phyloP scores from a whole-genome alignment of 106 monocot genomes.

The Apostasia shenzhenica region DNA sequence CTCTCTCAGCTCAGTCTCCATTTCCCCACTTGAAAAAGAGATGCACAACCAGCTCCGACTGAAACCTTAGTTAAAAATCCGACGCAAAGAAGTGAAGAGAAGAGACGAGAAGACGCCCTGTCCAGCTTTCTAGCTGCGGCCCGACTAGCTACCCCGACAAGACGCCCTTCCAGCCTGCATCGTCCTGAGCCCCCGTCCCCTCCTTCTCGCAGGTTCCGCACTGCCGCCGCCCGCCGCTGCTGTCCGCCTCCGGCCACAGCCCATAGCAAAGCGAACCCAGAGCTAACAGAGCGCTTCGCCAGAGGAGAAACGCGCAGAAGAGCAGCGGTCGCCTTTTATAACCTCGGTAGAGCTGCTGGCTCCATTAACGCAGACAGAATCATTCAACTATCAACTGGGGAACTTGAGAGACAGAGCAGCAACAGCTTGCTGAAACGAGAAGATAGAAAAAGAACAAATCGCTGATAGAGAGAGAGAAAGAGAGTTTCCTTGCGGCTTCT shows the following conservation, averaged over 20 bases:
- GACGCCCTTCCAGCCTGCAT: constrained; percentile 37
- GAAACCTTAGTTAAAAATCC: neutral
- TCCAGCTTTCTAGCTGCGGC: neutral
- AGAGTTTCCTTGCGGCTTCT: neutral
- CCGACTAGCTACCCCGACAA: constrained; percentile 37
- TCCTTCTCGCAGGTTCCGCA: constrained; percentile 23
- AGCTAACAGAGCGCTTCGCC: neutral
- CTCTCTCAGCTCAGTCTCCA: constrained; percentile 37
- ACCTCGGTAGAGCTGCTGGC: too few species aligned
- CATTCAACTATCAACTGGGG: too few species aligned
- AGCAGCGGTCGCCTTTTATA: neutral
- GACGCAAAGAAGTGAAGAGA: neutral
- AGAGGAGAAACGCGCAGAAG: too few species aligned
- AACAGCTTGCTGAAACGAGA: neutral
- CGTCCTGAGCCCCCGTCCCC: constrained; percentile 26
- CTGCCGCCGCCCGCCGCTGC: constrained; percentile 19
- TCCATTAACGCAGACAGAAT: too few species aligned
- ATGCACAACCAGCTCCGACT: neutral
- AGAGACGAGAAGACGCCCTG: neutral
- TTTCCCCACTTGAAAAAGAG: constrained; percentile 1
- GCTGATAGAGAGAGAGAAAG: too few species aligned
- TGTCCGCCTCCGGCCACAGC: constrained; percentile 13
- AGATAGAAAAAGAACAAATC: neutral
- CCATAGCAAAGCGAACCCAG: constrained; percentile 6
- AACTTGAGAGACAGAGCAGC: too few species aligned